These are phyloP conservation scores for Hypoxylon intermedium DNA, from an alignment of 495 filamentous ascomycete genomes.

Conservation along the genomic window DNA sequence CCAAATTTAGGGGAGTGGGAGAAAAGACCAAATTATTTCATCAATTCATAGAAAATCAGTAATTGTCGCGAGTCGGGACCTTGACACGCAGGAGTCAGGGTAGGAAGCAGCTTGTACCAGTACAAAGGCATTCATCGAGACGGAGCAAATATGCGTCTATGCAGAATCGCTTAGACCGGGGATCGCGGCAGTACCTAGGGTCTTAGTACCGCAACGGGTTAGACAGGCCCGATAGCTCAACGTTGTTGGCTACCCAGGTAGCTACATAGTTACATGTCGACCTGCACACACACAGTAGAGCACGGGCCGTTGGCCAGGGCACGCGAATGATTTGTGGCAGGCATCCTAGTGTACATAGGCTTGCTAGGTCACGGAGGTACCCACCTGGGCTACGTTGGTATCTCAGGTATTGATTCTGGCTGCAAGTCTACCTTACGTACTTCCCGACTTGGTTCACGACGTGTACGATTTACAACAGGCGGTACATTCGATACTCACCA, in stretches of 20 bases:
- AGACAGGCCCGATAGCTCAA: slow-evolving; percentile 25
- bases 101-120: slow-evolving; percentile 17
- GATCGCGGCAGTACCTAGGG: slow-evolving; percentile 21
- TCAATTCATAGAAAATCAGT: slow-evolving; percentile 31
- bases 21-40: slow-evolving; percentile 39
- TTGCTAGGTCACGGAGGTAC: slow-evolving; percentile 32
- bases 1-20: slow-evolving; percentile 34
- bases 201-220: slow-evolving; percentile 33
- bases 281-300: too few species aligned
- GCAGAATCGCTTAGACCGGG: slow-evolving; percentile 4
- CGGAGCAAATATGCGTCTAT: slow-evolving; percentile 15
- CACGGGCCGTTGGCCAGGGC: slow-evolving; percentile 13
- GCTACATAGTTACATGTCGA: slow-evolving; percentile 5
- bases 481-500: neutral
- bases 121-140: slow-evolving; percentile 12
- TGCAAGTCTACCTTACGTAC: slow-evolving; percentile 38
- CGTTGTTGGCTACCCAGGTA: slow-evolving; percentile 3
- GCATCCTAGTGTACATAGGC: slow-evolving; percentile 21
- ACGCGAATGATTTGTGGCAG: slow-evolving; percentile 36
- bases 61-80: slow-evolving; percentile 35
- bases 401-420: slow-evolving; percentile 32
- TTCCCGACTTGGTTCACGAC: slow-evolving; percentile 23
- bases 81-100: slow-evolving; percentile 38
- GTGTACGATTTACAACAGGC: slow-evolving; percentile 12
- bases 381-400: slow-evolving; percentile 29